Base-by-base conservation (phyloP, 192 early-diverging fungal genomes). In the Powellomyces hirtus region DNA sequence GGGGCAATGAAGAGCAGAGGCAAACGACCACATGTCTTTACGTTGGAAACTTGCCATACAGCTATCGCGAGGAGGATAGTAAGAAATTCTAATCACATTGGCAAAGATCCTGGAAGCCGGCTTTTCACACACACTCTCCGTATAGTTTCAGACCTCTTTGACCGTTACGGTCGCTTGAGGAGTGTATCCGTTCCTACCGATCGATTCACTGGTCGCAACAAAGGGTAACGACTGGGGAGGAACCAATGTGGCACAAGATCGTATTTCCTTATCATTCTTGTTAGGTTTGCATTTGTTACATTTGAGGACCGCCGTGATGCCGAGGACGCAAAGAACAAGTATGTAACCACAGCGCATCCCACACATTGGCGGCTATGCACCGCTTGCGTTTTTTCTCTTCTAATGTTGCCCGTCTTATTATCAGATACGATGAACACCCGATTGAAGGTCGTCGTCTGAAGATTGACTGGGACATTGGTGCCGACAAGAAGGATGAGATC, bases 271-370 rank as follows among this genome's bases (percentile, higher is more conserved):
- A 61, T 53, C 51, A 53, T n/a, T n/a, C n/a, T n/a, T n/a, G n/a
- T n/a, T n/a, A 91, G 90, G 7, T 92, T 92, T 68, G 87, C 90
- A 5, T 92, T 92, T 72, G 82, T 90, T 36, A 81, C 87, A 44
- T 92, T 84, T 77, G 87, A 89, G 53, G 88, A 91, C 37, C 82
- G 90, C 60, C 81, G 81, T 14, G 79, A 89, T 22, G 88, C 90
- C 1, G 88, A 89, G 46, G 75, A 75, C 38, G 84, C 87, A 6
- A 87, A 91, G 49, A 70, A 84, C 57, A 79, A 74, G 75, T 71
- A 51, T 42, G 40, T 42, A n/a, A n/a, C n/a, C n/a, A n/a, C n/a
- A n/a, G n/a, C n/a, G n/a, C n/a, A n/a, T n/a, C n/a, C n/a, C n/a
- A n/a, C n/a, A n/a, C n/a, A n/a, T n/a, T n/a, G n/a, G n/a, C n/a